A percentile compares a stretch with the other conserved stretches of the same genome.
Evolutionary conservation across 805 yeast species (phyloP).

Genomic region (Danielia reshetovae): DNA sequence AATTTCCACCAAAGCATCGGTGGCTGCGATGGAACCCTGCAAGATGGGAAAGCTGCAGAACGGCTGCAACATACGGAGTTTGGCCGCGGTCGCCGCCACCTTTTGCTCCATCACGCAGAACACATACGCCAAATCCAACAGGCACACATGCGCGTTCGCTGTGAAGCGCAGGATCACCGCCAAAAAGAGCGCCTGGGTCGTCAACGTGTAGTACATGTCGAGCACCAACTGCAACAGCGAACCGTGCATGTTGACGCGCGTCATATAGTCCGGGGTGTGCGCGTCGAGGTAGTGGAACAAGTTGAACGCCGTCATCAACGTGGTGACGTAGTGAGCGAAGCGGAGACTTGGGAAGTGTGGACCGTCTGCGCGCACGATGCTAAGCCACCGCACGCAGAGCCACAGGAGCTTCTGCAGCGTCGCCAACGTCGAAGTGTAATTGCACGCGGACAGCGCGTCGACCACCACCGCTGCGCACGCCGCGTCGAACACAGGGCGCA

Average conservation of each 20-base stretch:
- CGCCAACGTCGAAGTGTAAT: not conserved
- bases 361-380: constrained; percentile 12
- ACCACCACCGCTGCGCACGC: not conserved
- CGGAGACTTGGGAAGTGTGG: constrained; percentile 15
- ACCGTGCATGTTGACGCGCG: not conserved
- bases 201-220: constrained; percentile 6
- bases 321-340: constrained; percentile 12
- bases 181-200: constrained; percentile 11
- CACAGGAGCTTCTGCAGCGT: not conserved
- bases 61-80: constrained; percentile 4
- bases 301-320: constrained; percentile 12
- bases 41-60: constrained; percentile 8
- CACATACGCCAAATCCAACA: constrained; percentile 8
- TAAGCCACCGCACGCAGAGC: constrained; percentile 11
- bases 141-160: not conserved
- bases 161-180: constrained; percentile 10
- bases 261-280: not conserved
- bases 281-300: constrained; percentile 10
- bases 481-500: not conserved
- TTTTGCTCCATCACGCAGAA: constrained; percentile 7
- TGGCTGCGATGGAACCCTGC: constrained; percentile 4
- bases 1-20: constrained; percentile 8
- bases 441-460: not conserved
- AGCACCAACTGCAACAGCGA: constrained; percentile 1
- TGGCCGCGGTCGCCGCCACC: constrained; percentile 5